Evolutionary conservation across 1,284 basidiomycete species (phyloP).

Genomic region (Ceratobasidium sp.): DNA sequence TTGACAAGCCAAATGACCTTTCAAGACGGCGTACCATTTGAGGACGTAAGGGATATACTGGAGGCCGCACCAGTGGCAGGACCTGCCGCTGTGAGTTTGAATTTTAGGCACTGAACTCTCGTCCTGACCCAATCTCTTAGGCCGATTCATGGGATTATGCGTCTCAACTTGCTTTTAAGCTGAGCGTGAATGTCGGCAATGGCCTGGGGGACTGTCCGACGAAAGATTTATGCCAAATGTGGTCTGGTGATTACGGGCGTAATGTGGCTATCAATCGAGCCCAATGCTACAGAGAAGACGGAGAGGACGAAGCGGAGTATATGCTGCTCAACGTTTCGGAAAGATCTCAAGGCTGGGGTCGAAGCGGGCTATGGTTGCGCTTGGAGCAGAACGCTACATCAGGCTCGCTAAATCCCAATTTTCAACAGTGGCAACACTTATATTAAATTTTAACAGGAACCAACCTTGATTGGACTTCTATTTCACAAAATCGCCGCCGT

Average conservation of each 20-base stretch:
- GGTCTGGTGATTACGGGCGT: background rate
- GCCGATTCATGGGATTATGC: conserved; percentile 3
- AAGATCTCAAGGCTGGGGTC: background rate
- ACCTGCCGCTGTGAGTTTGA: background rate
- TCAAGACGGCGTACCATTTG: background rate
- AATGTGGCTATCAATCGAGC: background rate
- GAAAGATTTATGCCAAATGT: background rate
- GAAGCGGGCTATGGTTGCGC: background rate
- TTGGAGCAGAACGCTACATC: background rate
- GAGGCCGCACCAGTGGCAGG: background rate
- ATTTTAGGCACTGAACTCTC: background rate
- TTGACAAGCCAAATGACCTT: conserved; percentile 5
- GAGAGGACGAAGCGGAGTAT: background rate
- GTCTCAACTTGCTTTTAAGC: background rate
- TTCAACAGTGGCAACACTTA: no score
- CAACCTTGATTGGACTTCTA: no score
- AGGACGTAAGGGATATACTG: background rate
- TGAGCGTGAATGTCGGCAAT: conserved; percentile 1
- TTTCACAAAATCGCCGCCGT: conserved; percentile 3
- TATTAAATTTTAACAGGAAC: no score
- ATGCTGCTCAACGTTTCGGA: background rate
- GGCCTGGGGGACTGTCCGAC: background rate
- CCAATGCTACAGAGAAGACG: background rate
- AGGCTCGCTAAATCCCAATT: background rate
- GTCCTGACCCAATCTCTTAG: background rate